phyloP scores from a whole-genome alignment of 345 rosid species.

The Euphorbia lathyris region DNA sequence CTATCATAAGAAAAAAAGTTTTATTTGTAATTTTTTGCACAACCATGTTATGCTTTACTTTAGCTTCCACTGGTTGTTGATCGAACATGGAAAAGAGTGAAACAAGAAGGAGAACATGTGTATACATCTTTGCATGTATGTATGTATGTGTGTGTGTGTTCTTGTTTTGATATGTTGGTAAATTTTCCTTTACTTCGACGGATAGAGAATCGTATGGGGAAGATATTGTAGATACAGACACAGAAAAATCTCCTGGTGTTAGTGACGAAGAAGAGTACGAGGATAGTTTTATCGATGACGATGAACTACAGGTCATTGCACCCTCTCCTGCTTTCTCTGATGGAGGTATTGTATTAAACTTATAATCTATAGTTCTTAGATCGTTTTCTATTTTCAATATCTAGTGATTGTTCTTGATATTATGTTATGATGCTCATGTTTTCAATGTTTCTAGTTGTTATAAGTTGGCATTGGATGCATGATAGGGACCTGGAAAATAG shows the following conservation, averaged over 20 bases:
- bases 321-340: conserved; percentile 35
- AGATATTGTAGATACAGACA: conserved; percentile 57
- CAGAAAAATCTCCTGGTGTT: conserved; percentile 37
- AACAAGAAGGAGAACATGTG: not conserved
- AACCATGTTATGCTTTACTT: not conserved
- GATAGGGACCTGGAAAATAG: not conserved
- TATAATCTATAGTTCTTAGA: not conserved
- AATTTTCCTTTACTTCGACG: conserved; percentile 24
- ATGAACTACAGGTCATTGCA: conserved; percentile 25
- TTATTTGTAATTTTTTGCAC: not conserved
- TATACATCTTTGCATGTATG: too few relatives aligned
- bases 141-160: too few relatives aligned
- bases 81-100: not conserved
- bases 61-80: not conserved
- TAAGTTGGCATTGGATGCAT: not conserved
- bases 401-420: too few relatives aligned
- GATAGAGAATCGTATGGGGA: conserved; percentile 62
- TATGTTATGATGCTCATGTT: not conserved
- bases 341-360: conserved; percentile 32
- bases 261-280: conserved; percentile 53
- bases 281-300: conserved; percentile 72
- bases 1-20: not conserved
- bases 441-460: not conserved
- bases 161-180: not conserved
- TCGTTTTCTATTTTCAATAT: too few relatives aligned